Base-by-base conservation (phyloP, 441 rosid genomes). In the Biscutella laevigata region DNA sequence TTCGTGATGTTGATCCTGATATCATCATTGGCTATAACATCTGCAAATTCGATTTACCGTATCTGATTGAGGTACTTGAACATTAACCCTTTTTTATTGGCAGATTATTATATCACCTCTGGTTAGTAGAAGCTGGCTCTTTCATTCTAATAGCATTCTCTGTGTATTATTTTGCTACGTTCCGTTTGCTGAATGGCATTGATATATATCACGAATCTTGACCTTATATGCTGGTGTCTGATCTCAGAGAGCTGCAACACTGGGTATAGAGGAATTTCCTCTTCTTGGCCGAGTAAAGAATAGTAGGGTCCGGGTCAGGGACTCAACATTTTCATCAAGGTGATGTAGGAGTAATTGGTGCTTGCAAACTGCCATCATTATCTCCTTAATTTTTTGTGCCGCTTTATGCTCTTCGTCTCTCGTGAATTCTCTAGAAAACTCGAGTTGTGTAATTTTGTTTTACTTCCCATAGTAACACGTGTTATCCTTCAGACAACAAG, bases 1-100 rank as follows among this genome's bases (percentile, higher is more conserved):
- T 92, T 49, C 79, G 79, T 55, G 86, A 81, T 69, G 94, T 84
- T 49, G 99, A 92, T 71, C 99, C 99, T 53, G 99, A 92, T 77
- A 74, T 92, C 67, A 79, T 92, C 59, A 92, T 92, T 74, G 99
- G 99, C 47, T 92, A 88, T 59, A 92, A 92, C 70, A 92, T 92
- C 67, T 92, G 99, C 90, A 92, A 88, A 64, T 92, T 92, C 62
- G 99, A 92, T 73, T 70, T 92, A 77, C 99, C 99, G 17, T 92
- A 92, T 73, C 88, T 92, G 58, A 82, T 92, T 22, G 95, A 92
- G 96, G 98, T 92, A 79, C 63, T 52, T 53, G 62, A 65, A 27
- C 65, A 5, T 37, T 59, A 44, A 15, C 15, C 22, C 47, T 49
- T 42, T 21, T 45, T 26, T 22, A 44, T 41, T 42, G 22, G 28